phyloP scores from a whole-genome alignment of 345 rosid species.

The Citrus mangshanensis region DNA sequence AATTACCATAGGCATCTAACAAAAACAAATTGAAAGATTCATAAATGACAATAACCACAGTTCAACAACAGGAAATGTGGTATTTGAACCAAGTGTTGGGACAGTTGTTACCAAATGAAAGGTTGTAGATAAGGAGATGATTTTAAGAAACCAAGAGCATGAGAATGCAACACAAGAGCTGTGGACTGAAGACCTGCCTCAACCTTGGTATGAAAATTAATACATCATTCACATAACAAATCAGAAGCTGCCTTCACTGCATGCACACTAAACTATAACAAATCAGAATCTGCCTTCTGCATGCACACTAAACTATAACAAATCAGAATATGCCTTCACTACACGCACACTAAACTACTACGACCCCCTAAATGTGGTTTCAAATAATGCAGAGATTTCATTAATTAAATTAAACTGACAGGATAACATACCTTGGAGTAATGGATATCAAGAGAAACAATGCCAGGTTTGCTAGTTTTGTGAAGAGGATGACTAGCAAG shows the following conservation, averaged over 20 bases:
- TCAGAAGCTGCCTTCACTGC: neutral
- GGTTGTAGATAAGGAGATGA: neutral
- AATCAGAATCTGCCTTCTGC: neutral
- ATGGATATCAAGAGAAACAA: slow-evolving; percentile 67
- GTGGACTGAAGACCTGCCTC: neutral
- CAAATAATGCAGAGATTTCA: neutral
- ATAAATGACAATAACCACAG: neutral
- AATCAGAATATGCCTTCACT: neutral
- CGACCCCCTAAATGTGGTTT: neutral
- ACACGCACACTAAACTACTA: neutral
- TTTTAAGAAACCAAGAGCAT: neutral
- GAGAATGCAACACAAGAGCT: neutral
- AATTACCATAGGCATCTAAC: neutral
- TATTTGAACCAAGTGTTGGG: neutral
- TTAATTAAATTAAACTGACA: neutral
- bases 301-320: too few relatives aligned
- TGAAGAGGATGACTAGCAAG: slow-evolving; percentile 96
- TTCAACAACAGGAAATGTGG: neutral
- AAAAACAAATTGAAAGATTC: neutral
- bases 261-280: neutral
- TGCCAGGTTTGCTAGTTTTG: slow-evolving; percentile 81
- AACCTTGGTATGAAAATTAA: neutral
- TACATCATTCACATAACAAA: neutral
- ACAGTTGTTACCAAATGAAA: neutral
- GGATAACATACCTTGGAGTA: slow-evolving; percentile 58